Conservation (phyloP, 768 basidiomycete genomes). For the Suillus spraguei region DNA sequence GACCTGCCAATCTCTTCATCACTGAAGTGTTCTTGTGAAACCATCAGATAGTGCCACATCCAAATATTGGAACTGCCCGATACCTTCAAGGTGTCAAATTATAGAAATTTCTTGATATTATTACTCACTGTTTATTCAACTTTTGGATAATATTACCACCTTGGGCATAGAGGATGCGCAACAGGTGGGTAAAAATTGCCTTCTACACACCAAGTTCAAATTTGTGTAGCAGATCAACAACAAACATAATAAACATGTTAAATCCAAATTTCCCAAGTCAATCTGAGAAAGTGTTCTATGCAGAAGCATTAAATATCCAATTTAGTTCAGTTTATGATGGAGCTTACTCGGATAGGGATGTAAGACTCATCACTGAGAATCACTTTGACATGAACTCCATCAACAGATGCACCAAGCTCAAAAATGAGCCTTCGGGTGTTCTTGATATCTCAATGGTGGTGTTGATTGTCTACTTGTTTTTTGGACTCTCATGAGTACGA, state of each 20-base stretch:
- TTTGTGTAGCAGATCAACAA: conserved; percentile 16
- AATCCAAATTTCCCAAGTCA: too few species aligned
- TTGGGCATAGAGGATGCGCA: conserved; percentile 18
- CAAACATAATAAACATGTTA: not conserved
- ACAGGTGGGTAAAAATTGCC: conserved; percentile 15
- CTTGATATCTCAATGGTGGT: too few species aligned
- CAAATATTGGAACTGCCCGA: conserved; percentile 15
- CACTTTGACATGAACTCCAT: conserved; percentile 7
- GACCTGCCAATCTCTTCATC: conserved; percentile 14
- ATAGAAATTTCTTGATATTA: not conserved
- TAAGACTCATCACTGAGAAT: conserved; percentile 6
- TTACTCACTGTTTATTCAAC: conserved; percentile 16
- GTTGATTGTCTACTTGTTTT: too few species aligned
- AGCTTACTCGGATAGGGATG: conserved; percentile 2
- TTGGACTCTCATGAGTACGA: too few species aligned
- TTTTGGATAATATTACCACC: conserved; percentile 8
- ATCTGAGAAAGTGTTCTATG: too few species aligned
- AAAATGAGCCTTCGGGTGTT: conserved; percentile 14
- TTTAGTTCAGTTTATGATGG: too few species aligned
- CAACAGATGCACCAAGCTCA: not conserved
- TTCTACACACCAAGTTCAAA: conserved; percentile 23
- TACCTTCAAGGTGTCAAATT: conserved; percentile 12
- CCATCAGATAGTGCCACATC: conserved; percentile 9
- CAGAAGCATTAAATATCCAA: too few species aligned
- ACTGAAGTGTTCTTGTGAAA: conserved; percentile 16